phyloP scores from a whole-genome alignment of 2,329 filamentous ascomycete species.

The Diaporthe sp. region DNA sequence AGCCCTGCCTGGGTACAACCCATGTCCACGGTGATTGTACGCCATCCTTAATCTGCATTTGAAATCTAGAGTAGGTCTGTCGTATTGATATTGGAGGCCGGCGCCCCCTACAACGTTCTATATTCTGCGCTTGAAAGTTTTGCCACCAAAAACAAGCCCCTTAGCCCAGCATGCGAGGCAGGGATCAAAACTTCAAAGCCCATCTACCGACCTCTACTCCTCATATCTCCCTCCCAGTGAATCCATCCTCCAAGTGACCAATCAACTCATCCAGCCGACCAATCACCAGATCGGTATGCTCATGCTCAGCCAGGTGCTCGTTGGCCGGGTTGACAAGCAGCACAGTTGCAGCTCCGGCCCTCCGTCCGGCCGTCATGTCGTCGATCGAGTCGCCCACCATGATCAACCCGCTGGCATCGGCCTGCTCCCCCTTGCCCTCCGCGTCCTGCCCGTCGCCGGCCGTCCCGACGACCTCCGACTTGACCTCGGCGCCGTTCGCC shows the following conservation, averaged over 20 bases:
- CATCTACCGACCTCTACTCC: too few species aligned
- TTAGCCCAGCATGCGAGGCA: background rate
- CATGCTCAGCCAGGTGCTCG: slow-evolving; percentile 74
- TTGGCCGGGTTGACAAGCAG: slow-evolving; percentile 89
- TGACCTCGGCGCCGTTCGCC: slow-evolving; percentile 31
- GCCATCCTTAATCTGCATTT: background rate
- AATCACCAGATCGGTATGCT: slow-evolving; percentile 83
- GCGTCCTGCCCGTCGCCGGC: slow-evolving; percentile 33
- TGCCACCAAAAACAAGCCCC: background rate
- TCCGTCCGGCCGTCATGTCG: slow-evolving; percentile 89
- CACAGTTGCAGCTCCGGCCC: slow-evolving; percentile 91
- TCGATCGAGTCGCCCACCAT: slow-evolving; percentile 88
- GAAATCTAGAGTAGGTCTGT: background rate
- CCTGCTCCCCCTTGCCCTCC: slow-evolving; percentile 45
- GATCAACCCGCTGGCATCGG: slow-evolving; percentile 63
- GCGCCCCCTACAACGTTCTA: background rate
- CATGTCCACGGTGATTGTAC: background rate
- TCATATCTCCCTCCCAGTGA: slow-evolving; percentile 63
- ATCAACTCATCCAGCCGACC: slow-evolving; percentile 81
- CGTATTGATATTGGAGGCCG: background rate
- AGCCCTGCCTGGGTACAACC: too few species aligned
- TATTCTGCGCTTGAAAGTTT: background rate
- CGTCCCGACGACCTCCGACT: slow-evolving; percentile 42
- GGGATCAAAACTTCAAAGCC: too few species aligned
- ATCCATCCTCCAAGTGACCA: slow-evolving; percentile 79